Evolutionary conservation across 2,329 filamentous ascomycete species (phyloP), one percentile per base, ranked within the genome.

Genomic region (Paecilomyces dactylethromorphus): DNA sequence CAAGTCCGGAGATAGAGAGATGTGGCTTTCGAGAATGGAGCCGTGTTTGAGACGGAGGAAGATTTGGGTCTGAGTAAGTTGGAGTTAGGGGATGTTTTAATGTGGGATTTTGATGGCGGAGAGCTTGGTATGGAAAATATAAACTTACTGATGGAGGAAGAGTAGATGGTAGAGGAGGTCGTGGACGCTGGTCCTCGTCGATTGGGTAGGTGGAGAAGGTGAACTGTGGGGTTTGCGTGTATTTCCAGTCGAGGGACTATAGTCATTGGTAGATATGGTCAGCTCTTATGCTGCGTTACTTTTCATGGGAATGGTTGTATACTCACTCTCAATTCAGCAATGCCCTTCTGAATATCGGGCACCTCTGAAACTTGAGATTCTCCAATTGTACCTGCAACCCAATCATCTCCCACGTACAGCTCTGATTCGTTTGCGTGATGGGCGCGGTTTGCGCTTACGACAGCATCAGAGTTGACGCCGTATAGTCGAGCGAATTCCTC

Each of bases 171-270:
- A 83, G 60, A 0, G 71, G 65, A 0, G 84, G 84, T 45, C 85
- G 78, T 60, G 81, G 74, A 58, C 86, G 76, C 58, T 84, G 77
- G 74, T 89, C 80, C 50, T 85, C 78, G 62, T 85, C 78, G 62
- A 81, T 82, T 39, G 87, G 75, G 71, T 83, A 77, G 3, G 83
- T 86, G 3, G 84, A 85, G 64, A 93, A 86, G 7, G 82, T 85
- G 71, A 96, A 97, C 58, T 87, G 87, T 1, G 92, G 92, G 1
- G 92, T 96, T 75, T 96, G 92, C 2, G 84, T 84, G 74, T 88
- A 96, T 59, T 88, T 88, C 91, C 92, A 97, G 66, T 75, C 73
- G 57, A 64, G 53, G 50, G 71, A 81, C 68, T 80, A 66, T 56
- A n/a, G 52, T 35, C 56, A n/a, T 11, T 33, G 32, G 7, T 12